Conservation (phyloP, 108 stramenopile genomes). For the Nitzschia palea region DNA sequence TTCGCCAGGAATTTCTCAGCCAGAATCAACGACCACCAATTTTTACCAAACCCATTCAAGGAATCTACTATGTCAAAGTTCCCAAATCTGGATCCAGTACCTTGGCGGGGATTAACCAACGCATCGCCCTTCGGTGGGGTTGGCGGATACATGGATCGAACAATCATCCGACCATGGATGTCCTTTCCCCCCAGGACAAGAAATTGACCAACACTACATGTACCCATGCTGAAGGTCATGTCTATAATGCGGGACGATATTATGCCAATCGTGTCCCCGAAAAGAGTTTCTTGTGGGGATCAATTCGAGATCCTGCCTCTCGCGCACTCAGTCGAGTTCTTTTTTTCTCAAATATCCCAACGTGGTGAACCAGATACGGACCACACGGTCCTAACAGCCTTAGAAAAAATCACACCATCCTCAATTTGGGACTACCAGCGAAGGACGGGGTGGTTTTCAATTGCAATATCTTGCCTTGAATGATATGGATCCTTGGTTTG, state of each 20-base stretch:
- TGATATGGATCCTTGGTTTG: neutral
- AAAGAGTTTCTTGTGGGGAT: constrained; percentile 27
- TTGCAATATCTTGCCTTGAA: neutral
- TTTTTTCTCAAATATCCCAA: constrained; percentile 34
- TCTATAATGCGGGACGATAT: constrained; percentile 1
- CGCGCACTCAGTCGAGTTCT: constrained; percentile 32
- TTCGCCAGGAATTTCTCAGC: neutral
- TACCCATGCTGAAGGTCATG: constrained; percentile 21
- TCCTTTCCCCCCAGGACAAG: neutral
- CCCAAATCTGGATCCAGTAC: constrained; percentile 26
- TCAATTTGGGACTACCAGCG: neutral
- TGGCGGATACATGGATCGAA: neutral
- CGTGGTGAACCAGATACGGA: constrained; percentile 23
- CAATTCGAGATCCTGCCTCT: constrained; percentile 29
- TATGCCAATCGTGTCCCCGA: constrained; percentile 8
- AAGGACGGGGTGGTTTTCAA: neutral
- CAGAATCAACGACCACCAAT: neutral
- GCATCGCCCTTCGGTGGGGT: constrained; percentile 20
- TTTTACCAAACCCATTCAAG: neutral
- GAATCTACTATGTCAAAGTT: constrained; percentile 22
- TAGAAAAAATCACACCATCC: neutral
- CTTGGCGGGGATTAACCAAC: constrained; percentile 12
- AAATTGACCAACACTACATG: neutral
- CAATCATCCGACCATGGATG: no score
- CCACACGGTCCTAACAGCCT: neutral